phyloP scores from a whole-genome alignment of 2,329 filamentous ascomycete genomes.

The Paecilomyces sp. region DNA sequence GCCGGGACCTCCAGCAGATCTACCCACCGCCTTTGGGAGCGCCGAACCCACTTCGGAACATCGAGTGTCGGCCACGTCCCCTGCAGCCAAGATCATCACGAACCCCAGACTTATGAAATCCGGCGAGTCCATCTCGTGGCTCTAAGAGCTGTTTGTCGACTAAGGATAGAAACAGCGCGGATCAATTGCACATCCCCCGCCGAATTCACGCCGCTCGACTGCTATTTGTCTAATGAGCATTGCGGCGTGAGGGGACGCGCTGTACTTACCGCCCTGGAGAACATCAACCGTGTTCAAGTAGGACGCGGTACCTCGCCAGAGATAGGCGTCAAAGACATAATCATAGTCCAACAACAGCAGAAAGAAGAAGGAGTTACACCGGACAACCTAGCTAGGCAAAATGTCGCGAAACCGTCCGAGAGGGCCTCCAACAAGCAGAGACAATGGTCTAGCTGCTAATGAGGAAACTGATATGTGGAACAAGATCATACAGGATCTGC shows the following conservation, averaged over 20 bases:
- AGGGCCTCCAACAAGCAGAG: slow-evolving; percentile 27
- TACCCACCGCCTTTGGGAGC: neutral
- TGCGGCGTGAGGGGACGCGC: slow-evolving; percentile 17
- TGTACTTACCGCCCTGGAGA: slow-evolving; percentile 9
- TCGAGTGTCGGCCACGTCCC: neutral
- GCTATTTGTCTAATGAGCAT: slow-evolving; percentile 12
- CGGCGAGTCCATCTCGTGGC: slow-evolving; percentile 1
- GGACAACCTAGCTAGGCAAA: neutral
- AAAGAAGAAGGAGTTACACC: neutral
- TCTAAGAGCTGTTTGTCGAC: neutral
- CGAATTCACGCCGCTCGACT: neutral
- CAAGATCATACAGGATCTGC: slow-evolving; percentile 34
- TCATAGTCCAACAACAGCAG: too few species aligned
- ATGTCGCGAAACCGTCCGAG: slow-evolving; percentile 39
- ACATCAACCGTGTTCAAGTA: slow-evolving; percentile 17
- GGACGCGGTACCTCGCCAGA: slow-evolving; percentile 19
- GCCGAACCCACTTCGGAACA: neutral
- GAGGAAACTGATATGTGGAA: slow-evolving; percentile 41
- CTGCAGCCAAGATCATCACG: slow-evolving; percentile 1
- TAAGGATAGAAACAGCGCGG: neutral
- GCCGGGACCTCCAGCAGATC: neutral
- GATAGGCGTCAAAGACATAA: slow-evolving; percentile 1
- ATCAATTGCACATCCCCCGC: neutral
- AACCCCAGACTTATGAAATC: neutral
- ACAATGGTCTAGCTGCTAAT: slow-evolving; percentile 37